Evolutionary conservation across 2,329 filamentous ascomycete species (phyloP).

Genomic region (Sporothrix schenckii): DNA sequence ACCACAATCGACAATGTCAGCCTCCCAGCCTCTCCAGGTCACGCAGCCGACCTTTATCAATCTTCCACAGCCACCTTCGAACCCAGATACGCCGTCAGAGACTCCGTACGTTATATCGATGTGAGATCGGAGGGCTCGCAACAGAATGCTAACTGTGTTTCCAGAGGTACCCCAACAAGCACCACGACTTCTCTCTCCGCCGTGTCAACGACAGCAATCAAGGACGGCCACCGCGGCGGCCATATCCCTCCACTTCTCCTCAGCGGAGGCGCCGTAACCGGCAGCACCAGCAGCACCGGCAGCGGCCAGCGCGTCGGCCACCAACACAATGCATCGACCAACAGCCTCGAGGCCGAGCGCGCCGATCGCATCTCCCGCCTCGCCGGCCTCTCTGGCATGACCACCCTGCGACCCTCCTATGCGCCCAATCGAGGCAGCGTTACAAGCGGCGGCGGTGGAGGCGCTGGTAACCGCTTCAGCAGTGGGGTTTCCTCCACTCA

Average conservation of each 20-base stretch:
- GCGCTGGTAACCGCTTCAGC: constrained; percentile 12
- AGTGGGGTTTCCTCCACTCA: constrained; percentile 42
- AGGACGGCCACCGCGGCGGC: constrained; percentile 89
- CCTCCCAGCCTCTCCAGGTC: constrained; percentile 34
- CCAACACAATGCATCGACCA: constrained; percentile 64
- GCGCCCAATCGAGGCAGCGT: constrained; percentile 37
- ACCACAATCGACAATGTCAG: neutral
- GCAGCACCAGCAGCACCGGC: constrained; percentile 40
- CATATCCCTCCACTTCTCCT: constrained; percentile 30
- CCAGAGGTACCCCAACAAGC: constrained; percentile 87
- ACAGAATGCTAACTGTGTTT: constrained; percentile 27
- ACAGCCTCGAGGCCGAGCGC: constrained; percentile 85
- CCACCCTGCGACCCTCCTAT: constrained; percentile 62
- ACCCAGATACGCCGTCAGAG: constrained; percentile 84
- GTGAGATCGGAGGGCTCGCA: neutral
- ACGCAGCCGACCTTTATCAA: constrained; percentile 73
- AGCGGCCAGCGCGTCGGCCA: constrained; percentile 61
- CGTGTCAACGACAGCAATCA: constrained; percentile 91
- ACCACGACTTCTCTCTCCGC: constrained; percentile 89
- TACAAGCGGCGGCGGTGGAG: constrained; percentile 38
- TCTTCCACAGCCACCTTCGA: constrained; percentile 78
- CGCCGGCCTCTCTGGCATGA: constrained; percentile 85
- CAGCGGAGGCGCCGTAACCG: constrained; percentile 44
- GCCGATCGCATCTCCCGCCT: constrained; percentile 94
- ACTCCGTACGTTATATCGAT: constrained; percentile 68